These are phyloP conservation scores for Acacia pycnantha DNA, from an alignment of 331 rosid species.

Conservation along the genomic window DNA sequence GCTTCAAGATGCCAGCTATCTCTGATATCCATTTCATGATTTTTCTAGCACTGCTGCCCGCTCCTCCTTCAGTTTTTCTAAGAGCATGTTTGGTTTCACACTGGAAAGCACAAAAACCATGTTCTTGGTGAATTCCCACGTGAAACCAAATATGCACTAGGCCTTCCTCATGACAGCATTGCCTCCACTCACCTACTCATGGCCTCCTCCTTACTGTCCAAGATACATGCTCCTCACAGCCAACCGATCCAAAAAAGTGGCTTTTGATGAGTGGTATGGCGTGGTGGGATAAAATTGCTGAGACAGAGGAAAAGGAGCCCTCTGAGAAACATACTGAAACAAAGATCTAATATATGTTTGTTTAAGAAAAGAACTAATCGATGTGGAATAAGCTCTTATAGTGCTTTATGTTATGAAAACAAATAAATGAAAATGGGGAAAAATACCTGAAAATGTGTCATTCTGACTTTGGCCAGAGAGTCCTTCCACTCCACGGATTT, in stretches of 20 bases:
- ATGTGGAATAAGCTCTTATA: too few species aligned
- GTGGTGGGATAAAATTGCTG: too few species aligned
- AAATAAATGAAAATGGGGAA: too few species aligned
- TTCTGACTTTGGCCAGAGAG: too few species aligned
- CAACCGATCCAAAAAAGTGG: not conserved
- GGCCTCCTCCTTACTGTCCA: not conserved
- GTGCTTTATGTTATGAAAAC: too few species aligned
- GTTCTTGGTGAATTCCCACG: not conserved
- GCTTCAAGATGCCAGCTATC: not conserved
- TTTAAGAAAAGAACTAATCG: too few species aligned
- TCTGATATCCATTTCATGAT: not conserved
- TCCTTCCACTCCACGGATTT: too few species aligned
- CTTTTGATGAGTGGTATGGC: too few species aligned
- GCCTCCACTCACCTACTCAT: not conserved
- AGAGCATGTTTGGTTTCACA: not conserved
- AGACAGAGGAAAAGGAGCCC: too few species aligned
- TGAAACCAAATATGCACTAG: not conserved
- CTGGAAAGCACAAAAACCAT: not conserved
- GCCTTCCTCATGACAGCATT: not conserved
- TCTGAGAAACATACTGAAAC: too few species aligned
- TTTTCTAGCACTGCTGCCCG: not conserved
- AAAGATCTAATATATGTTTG: too few species aligned
- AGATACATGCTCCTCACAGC: not conserved
- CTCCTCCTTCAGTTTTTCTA: not conserved
- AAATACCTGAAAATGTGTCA: too few species aligned